phyloP scores from a whole-genome alignment of 192 early-diverging fungal species.

The Umbelopsis sp. region DNA sequence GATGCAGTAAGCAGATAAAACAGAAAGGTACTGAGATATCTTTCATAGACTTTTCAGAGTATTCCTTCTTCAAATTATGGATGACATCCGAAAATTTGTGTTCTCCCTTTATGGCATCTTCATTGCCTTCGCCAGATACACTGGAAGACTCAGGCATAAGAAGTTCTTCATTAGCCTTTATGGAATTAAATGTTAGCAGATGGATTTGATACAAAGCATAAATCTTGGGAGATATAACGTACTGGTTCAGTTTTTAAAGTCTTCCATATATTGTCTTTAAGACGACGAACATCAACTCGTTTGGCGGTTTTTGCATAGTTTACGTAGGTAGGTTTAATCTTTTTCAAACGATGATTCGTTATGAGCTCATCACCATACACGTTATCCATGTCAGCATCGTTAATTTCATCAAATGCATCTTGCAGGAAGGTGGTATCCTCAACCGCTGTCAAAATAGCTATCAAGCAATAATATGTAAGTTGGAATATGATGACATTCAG shows the following conservation, averaged over 20 bases:
- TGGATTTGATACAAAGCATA: no score
- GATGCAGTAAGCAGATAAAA: slow-evolving; percentile 95
- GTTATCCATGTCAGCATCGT: slow-evolving; percentile 39
- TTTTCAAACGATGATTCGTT: slow-evolving; percentile 50
- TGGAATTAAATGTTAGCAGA: no score
- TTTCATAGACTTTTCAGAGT: slow-evolving; percentile 74
- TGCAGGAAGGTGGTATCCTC: slow-evolving; percentile 45
- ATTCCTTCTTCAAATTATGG: slow-evolving; percentile 68
- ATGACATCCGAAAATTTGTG: slow-evolving; percentile 79
- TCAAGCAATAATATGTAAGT: not conserved
- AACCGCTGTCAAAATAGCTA: slow-evolving; percentile 20
- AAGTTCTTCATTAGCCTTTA: no score
- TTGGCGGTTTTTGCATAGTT: slow-evolving; percentile 90
- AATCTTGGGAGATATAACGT: not conserved
- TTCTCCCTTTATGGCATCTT: slow-evolving; percentile 48
- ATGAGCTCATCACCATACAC: slow-evolving; percentile 33
- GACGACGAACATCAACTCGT: slow-evolving; percentile 89
- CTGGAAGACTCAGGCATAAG: not conserved
- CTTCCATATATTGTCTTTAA: slow-evolving; percentile 97
- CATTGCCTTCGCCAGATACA: not conserved
- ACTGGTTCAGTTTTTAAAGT: slow-evolving; percentile 46
- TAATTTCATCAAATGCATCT: slow-evolving; percentile 38
- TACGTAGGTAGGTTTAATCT: slow-evolving; percentile 67
- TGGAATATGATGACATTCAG: not conserved
- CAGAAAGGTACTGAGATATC: slow-evolving; percentile 97